Conservation (phyloP, 306 rosid genomes). For the Glycine tomentella region DNA sequence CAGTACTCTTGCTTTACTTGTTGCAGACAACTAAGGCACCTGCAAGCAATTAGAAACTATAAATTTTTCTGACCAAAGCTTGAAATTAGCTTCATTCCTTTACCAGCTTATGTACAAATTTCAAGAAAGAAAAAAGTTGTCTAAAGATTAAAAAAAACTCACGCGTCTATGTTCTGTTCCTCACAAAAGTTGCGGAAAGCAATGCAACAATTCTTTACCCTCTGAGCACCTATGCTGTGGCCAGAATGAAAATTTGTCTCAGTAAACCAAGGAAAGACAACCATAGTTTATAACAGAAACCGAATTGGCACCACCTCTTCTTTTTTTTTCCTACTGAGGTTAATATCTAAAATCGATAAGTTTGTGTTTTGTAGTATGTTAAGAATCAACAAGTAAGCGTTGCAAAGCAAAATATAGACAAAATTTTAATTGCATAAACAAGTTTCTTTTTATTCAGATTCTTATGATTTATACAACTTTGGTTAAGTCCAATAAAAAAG, state of each 20-base stretch:
- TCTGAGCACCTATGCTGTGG: conserved; percentile 22
- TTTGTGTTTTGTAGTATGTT: background rate
- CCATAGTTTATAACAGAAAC: background rate
- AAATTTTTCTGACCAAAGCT: background rate
- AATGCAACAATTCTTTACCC: conserved; percentile 32
- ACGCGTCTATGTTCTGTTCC: conserved; percentile 3
- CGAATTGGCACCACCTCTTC: background rate
- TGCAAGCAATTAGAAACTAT: background rate
- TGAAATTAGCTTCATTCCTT: too few species aligned
- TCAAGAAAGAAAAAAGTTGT: background rate
- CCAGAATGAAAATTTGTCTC: background rate
- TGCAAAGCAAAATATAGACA: background rate
- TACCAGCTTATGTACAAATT: background rate
- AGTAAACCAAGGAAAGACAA: background rate
- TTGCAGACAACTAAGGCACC: conserved; percentile 23
- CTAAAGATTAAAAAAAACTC: background rate
- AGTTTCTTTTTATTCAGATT: too few species aligned
- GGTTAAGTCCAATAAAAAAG: too few species aligned
- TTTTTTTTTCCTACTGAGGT: background rate
- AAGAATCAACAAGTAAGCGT: background rate
- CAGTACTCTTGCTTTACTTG: conserved; percentile 23
- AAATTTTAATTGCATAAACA: too few species aligned
- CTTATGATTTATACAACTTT: too few species aligned
- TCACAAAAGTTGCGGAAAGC: conserved; percentile 16
- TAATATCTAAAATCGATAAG: background rate